Percentiles rank a stretch among this genome's conserved stretches.
Evolutionary conservation across 768 basidiomycete genomes (phyloP).

Genomic region (Leccinum rimulosum): DNA sequence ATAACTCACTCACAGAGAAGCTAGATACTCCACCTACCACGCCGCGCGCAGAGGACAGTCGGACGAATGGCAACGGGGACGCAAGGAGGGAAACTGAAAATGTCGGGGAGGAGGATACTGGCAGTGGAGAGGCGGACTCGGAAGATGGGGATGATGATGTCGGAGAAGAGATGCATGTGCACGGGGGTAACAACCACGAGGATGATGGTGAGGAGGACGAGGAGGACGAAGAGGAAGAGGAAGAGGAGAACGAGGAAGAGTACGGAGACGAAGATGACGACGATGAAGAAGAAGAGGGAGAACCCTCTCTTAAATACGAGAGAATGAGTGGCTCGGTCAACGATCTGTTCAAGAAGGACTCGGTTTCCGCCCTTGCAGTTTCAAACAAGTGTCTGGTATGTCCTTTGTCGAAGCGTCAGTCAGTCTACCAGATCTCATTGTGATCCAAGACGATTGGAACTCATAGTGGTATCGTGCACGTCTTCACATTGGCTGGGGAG

Average conservation of each 20-base stretch:
- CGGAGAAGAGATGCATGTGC: slow-evolving; percentile 1
- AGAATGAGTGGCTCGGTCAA: slow-evolving; percentile 69
- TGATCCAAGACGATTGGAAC: slow-evolving; percentile 78
- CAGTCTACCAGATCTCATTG: not conserved
- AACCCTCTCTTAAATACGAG: slow-evolving; percentile 90
- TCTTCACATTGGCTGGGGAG: slow-evolving; percentile 74
- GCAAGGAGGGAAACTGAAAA: not conserved
- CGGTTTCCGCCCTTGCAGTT: slow-evolving; percentile 78
- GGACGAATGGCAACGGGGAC: slow-evolving; percentile 20
- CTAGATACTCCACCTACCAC: not conserved
- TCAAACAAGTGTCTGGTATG: slow-evolving; percentile 70
- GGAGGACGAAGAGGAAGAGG: slow-evolving; percentile 13
- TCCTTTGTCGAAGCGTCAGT: not conserved
- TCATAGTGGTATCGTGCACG: slow-evolving; percentile 88
- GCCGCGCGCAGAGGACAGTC: not conserved
- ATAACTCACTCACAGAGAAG: slow-evolving; percentile 2
- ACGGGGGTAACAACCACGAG: not conserved
- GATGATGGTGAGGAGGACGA: slow-evolving; percentile 13
- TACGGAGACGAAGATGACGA: slow-evolving; percentile 52
- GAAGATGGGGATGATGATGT: slow-evolving; percentile 3
- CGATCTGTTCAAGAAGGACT: slow-evolving; percentile 84
- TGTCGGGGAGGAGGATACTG: slow-evolving; percentile 2
- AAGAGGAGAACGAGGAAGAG: slow-evolving; percentile 32
- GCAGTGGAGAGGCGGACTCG: slow-evolving; percentile 3
- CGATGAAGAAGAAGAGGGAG: slow-evolving; percentile 80